Evolutionary conservation across 106 monocot genomes (phyloP).

Genomic region (Apostasia shenzhenica): DNA sequence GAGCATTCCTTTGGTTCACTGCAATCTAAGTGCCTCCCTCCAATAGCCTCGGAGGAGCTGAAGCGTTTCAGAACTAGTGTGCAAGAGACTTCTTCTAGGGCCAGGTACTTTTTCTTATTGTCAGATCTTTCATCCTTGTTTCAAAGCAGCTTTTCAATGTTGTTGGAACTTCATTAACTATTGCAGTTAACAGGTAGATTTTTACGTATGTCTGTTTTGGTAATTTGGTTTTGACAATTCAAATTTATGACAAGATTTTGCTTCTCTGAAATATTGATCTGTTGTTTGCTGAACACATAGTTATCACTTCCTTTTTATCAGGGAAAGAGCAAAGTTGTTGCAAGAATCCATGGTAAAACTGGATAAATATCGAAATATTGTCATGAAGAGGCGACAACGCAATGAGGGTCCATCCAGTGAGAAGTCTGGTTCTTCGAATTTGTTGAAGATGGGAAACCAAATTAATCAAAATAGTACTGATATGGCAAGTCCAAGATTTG

Average conservation of each 20-base stretch:
- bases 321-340: conserved; percentile 63
- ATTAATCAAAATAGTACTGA: conserved; percentile 45
- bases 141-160: neutral
- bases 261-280: neutral
- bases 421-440: conserved; percentile 36
- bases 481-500: conserved; percentile 35
- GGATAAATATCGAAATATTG: conserved; percentile 57
- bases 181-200: neutral
- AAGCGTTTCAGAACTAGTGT: conserved; percentile 56
- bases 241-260: neutral
- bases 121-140: neutral
- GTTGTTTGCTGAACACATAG: conserved; percentile 10
- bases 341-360: conserved; percentile 54
- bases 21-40: conserved; percentile 47
- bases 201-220: no score
- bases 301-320: conserved; percentile 17
- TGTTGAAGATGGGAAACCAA: conserved; percentile 48
- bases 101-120: conserved; percentile 32
- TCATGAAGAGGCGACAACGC: conserved; percentile 50
- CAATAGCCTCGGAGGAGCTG: conserved; percentile 51
- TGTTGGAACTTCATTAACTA: neutral
- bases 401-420: conserved; percentile 46
- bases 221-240: neutral
- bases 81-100: conserved; percentile 29
- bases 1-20: conserved; percentile 59